A percentile compares a stretch with the other conserved stretches of the same genome.
Evolutionary conservation across 345 rosid genomes (phyloP).

Genomic region (Orychophragmus violaceus): DNA sequence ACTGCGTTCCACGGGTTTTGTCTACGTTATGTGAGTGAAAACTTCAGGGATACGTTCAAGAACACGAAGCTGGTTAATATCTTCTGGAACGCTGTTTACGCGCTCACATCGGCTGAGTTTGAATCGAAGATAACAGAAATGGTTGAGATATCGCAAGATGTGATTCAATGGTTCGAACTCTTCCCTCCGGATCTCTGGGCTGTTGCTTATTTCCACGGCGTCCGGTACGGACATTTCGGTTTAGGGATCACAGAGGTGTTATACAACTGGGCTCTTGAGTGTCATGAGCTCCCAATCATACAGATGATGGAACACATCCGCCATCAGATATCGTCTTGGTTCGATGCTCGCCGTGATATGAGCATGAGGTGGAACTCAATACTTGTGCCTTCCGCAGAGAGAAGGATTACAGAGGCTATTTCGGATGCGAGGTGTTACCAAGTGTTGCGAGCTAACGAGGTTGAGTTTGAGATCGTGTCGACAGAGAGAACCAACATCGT

Average conservation of each 20-base stretch:
- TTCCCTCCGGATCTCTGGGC: constrained; percentile 93
- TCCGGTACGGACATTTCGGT: constrained; percentile 79
- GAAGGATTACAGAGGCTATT: constrained; percentile 66
- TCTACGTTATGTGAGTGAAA: constrained; percentile 80
- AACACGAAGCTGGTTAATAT: constrained; percentile 85
- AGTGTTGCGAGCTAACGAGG: constrained; percentile 91
- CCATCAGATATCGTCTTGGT: constrained; percentile 54
- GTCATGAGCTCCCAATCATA: constrained; percentile 89
- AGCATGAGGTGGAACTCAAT: constrained; percentile 80
- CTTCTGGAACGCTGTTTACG: constrained; percentile 95
- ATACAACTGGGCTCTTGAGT: constrained; percentile 91
- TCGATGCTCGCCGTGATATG: constrained; percentile 55
- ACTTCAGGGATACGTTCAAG: constrained; percentile 90
- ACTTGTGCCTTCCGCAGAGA: constrained; percentile 94
- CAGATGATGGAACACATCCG: constrained; percentile 96
- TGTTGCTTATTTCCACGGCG: constrained; percentile 87
- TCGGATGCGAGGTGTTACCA: constrained; percentile 93
- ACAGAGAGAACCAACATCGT: constrained; percentile 93
- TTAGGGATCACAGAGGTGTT: constrained; percentile 78
- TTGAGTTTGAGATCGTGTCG: constrained; percentile 98
- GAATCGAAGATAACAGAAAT: constrained; percentile 75
- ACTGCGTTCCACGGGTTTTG: too few species aligned
- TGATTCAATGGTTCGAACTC: constrained; percentile 63
- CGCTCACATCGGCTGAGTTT: constrained; percentile 80
- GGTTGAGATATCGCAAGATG: constrained; percentile 87